Evolutionary conservation across 495 filamentous ascomycete species (phyloP).

Genomic region (Lophiotrema nucula): DNA sequence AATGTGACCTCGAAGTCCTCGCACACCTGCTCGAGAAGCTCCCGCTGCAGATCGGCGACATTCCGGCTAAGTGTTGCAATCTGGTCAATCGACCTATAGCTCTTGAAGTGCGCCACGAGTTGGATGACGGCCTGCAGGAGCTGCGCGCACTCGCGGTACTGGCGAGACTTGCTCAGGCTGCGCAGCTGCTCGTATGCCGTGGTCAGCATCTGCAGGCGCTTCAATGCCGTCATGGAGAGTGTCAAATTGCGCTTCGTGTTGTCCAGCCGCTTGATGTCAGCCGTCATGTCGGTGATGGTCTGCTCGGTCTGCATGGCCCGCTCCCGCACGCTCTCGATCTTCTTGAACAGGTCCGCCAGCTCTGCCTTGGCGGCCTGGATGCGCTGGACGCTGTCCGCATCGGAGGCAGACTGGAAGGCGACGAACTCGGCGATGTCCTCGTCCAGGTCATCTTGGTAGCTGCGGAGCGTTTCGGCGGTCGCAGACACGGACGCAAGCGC

Average conservation of each 20-base stretch:
- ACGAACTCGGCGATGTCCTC: constrained; percentile 74
- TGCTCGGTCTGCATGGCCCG: constrained; percentile 89
- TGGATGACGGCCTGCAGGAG: constrained; percentile 94
- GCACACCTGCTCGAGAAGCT: constrained; percentile 93
- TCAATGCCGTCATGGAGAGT: constrained; percentile 95
- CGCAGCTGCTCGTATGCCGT: constrained; percentile 96
- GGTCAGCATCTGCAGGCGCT: constrained; percentile 96
- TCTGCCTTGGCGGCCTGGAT: constrained; percentile 89
- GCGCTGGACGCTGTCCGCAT: constrained; percentile 81
- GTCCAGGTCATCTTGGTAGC: constrained; percentile 82
- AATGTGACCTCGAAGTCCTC: constrained; percentile 97
- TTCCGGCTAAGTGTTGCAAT: constrained; percentile 91
- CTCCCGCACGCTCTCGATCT: constrained; percentile 90
- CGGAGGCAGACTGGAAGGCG: constrained; percentile 76
- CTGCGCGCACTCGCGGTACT: constrained; percentile 95
- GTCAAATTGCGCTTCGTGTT: constrained; percentile 95
- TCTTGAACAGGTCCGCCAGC: constrained; percentile 84
- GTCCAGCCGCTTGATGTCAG: constrained; percentile 97
- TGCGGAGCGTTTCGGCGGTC: constrained; percentile 68
- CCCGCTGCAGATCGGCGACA: constrained; percentile 90
- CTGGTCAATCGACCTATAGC: constrained; percentile 95
- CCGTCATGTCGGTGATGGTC: constrained; percentile 97
- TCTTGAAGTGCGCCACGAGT: constrained; percentile 98
- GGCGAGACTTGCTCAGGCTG: constrained; percentile 75
- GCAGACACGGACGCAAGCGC: constrained; percentile 75